These are phyloP conservation scores for Funneliformis geosporum DNA, from an alignment of 192 early-diverging fungal species.

Conservation along the genomic window DNA sequence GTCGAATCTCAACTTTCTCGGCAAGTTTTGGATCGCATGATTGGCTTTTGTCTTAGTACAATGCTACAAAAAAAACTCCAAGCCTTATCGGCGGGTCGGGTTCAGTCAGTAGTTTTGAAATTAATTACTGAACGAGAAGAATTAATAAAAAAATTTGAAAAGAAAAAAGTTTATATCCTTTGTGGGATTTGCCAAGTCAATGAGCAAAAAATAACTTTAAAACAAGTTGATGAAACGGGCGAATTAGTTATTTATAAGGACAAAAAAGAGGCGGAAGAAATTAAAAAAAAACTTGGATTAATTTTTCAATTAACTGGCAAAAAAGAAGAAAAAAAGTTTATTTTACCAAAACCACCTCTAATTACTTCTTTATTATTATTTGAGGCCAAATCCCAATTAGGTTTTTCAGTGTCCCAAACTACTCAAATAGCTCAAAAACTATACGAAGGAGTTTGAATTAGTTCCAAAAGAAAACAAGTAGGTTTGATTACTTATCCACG, in stretches of 20 bases:
- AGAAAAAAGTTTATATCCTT: conserved; percentile 28
- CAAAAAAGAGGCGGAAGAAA: too few species aligned
- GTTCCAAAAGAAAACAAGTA: too few species aligned
- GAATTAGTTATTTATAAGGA: conserved; percentile 24
- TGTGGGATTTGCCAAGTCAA: conserved; percentile 27
- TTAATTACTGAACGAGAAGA: conserved; percentile 16
- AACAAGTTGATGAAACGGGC: conserved; percentile 5
- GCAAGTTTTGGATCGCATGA: conserved; percentile 25
- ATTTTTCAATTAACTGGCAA: too few species aligned
- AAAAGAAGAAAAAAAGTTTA: too few species aligned
- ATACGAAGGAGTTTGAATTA: too few species aligned
- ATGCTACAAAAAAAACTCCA: conserved; percentile 19
- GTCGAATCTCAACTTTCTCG: conserved; percentile 15
- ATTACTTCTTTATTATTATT: too few species aligned
- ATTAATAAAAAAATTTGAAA: conserved; percentile 17
- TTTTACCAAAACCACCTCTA: too few species aligned
- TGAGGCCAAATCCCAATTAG: too few species aligned
- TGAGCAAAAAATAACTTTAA: not conserved
- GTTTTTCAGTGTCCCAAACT: too few species aligned
- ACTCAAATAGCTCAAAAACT: too few species aligned
- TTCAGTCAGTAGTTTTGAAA: conserved; percentile 28
- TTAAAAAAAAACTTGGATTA: too few species aligned
- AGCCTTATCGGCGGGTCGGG: conserved; percentile 16
- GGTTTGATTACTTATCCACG: too few species aligned
- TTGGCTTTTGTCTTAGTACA: conserved; percentile 21